Conservation (phyloP, 441 rosid species). For the Gossypium schwendimanii region DNA sequence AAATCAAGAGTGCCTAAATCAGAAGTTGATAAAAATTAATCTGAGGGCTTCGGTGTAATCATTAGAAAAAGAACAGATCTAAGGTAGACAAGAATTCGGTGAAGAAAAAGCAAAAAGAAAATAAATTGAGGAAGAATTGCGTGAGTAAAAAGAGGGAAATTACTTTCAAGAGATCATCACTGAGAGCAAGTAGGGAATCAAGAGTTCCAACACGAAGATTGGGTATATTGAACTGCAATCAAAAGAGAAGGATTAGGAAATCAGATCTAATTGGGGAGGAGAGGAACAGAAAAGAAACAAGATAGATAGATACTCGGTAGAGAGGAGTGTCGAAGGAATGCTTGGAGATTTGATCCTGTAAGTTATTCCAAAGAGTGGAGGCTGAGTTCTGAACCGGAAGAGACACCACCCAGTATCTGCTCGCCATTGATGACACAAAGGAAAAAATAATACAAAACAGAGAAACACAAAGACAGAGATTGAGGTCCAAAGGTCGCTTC, state of each 20-base stretch:
- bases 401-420: constrained; percentile 87
- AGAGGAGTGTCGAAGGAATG: constrained; percentile 94
- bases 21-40: background rate
- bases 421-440: constrained; percentile 48
- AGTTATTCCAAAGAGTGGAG: constrained; percentile 59
- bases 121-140: background rate
- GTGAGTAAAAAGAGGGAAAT: background rate
- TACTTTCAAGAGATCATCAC: constrained; percentile 93
- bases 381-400: constrained; percentile 78
- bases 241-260: background rate
- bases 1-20: background rate
- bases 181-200: constrained; percentile 88
- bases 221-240: constrained; percentile 76
- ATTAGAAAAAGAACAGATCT: background rate
- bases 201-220: constrained; percentile 97
- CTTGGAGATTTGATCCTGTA: constrained; percentile 89
- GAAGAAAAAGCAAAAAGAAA: background rate
- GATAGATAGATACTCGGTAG: constrained; percentile 53
- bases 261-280: background rate
- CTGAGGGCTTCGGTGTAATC: background rate
- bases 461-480: background rate
- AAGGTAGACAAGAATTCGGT: background rate
- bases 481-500: background rate
- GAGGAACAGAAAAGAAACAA: constrained; percentile 12
- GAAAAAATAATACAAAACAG: background rate